These are phyloP conservation scores for Wickerhamomyces silvicola DNA, from an alignment of 805 yeast genomes.

Conservation along the genomic window DNA sequence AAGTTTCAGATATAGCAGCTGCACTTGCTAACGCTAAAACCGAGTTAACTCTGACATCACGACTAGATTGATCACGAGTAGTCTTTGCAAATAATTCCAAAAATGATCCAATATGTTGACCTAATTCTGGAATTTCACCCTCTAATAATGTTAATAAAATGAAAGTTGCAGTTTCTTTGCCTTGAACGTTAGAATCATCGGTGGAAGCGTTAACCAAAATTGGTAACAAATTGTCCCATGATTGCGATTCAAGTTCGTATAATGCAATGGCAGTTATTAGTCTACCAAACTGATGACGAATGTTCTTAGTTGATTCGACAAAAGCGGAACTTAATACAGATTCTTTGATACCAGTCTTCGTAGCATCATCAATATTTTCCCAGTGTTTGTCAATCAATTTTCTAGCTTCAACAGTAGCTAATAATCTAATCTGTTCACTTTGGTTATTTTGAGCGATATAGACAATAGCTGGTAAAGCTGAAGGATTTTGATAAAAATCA, in stretches of 20 bases:
- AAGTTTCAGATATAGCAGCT: conserved; percentile 61
- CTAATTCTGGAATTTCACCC: conserved; percentile 52
- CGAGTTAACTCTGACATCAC: conserved; percentile 75
- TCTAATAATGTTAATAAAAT: conserved; percentile 75
- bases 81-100: conserved; percentile 65
- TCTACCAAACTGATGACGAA: conserved; percentile 86
- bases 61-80: conserved; percentile 51
- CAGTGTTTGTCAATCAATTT: conserved; percentile 72
- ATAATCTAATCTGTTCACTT: conserved; percentile 71
- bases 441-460: conserved; percentile 69
- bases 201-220: conserved; percentile 62
- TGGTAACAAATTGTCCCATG: conserved; percentile 77
- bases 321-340: conserved; percentile 67
- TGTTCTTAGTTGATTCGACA: conserved; percentile 51
- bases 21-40: conserved; percentile 70
- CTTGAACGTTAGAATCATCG: conserved; percentile 40
- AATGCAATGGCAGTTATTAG: conserved; percentile 83
- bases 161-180: conserved; percentile 79
- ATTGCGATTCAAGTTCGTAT: conserved; percentile 56
- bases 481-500: conserved; percentile 65
- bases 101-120: conserved; percentile 56
- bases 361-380: conserved; percentile 38
- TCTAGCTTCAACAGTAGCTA: conserved; percentile 96
- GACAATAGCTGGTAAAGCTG: conserved; percentile 74
- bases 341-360: conserved; percentile 56